Evolutionary conservation across 2,329 filamentous ascomycete genomes (phyloP).

Genomic region (Epichloe elymi): DNA sequence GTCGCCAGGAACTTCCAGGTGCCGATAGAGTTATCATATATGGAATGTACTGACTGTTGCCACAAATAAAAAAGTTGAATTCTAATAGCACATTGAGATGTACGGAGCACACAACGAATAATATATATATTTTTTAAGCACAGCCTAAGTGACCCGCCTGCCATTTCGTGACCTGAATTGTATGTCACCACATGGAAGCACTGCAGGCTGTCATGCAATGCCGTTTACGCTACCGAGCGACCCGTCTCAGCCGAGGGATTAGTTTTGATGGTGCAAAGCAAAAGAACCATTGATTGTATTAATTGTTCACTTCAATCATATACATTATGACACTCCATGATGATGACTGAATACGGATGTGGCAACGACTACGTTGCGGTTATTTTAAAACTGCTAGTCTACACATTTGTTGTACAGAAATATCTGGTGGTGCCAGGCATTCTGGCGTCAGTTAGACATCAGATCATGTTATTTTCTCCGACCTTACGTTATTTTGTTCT

Average conservation of each 20-base stretch:
- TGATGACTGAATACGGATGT: neutral
- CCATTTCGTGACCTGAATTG: no score
- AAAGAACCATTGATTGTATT: neutral
- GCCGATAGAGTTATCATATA: neutral
- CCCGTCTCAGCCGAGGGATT: neutral
- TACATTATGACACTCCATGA: neutral
- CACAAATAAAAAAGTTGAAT: no score
- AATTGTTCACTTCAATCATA: neutral
- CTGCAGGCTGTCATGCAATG: no score
- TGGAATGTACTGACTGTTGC: no score
- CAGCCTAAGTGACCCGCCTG: no score
- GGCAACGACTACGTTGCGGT: no score
- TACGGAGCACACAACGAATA: no score
- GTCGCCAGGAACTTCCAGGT: neutral
- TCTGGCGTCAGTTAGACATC: neutral
- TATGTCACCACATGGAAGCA: no score
- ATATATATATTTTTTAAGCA: no score
- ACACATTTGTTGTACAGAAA: neutral
- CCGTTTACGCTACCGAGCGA: neutral
- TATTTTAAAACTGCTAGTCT: neutral
- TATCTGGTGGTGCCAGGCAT: neutral
- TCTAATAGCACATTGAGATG: no score
- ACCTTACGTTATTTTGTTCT: constrained; percentile 30
- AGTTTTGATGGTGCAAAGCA: neutral
- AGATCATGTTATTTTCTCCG: neutral